phyloP scores from a whole-genome alignment of 2,329 filamentous ascomycete genomes.

The Pseudogymnoascus sp. region DNA sequence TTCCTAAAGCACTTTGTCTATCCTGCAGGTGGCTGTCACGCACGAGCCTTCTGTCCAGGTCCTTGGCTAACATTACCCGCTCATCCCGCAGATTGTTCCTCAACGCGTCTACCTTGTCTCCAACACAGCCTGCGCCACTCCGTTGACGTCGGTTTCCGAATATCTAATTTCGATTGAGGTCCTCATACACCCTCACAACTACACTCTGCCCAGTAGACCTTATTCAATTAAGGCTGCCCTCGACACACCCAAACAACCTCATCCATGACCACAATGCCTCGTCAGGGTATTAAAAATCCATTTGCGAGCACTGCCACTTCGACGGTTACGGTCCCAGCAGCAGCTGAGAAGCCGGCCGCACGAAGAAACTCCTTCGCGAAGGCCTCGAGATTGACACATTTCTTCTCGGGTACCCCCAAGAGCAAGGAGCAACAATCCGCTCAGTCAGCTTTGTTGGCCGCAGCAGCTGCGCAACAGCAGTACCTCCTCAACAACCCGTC shows the following conservation, averaged over 20 bases:
- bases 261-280: slow-evolving; percentile 23
- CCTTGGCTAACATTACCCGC: not conserved
- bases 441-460: slow-evolving; percentile 58
- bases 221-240: not conserved
- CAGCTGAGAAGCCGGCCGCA: slow-evolving; percentile 22
- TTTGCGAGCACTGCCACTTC: slow-evolving; percentile 25
- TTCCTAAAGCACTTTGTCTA: not conserved
- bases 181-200: not conserved
- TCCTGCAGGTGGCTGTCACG: not conserved
- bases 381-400: slow-evolving; percentile 67
- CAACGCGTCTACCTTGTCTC: not conserved
- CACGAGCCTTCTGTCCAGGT: not conserved
- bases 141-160: not conserved
- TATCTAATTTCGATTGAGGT: not conserved
- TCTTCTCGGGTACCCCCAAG: slow-evolving; percentile 77
- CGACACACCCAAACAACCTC: not conserved
- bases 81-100: not conserved
- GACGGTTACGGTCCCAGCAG: slow-evolving; percentile 21
- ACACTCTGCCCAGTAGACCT: not conserved
- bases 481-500: slow-evolving; percentile 41
- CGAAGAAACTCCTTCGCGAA: slow-evolving; percentile 56
- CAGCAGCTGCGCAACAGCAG: slow-evolving; percentile 53
- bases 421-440: slow-evolving; percentile 57
- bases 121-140: not conserved
- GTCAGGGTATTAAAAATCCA: slow-evolving; percentile 29